Percentiles rank a stretch among this genome's conserved stretches.
These are phyloP conservation scores for Colletotrichum sp. DNA, from an alignment of 2,329 filamentous ascomycete species.

Conservation along the genomic window DNA sequence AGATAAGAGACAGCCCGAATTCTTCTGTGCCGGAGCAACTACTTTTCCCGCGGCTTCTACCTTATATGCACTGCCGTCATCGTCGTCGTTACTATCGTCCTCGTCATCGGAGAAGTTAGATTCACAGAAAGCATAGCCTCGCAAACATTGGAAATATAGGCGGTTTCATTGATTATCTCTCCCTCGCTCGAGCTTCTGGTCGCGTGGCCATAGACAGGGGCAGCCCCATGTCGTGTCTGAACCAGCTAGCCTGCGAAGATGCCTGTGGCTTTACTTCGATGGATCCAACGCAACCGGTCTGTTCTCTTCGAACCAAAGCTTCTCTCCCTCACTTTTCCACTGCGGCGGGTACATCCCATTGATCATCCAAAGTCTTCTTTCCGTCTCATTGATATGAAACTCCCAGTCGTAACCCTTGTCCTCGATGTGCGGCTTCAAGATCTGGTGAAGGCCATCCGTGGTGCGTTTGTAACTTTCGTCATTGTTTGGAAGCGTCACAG, in stretches of 20 bases:
- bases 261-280: not conserved
- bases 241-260: not conserved
- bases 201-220: too few species aligned
- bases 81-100: not conserved
- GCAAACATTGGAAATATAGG: not conserved
- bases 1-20: not conserved
- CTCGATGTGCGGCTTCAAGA: slow-evolving; percentile 41
- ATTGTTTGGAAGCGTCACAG: slow-evolving; percentile 30
- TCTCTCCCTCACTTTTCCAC: slow-evolving; percentile 36
- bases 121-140: not conserved
- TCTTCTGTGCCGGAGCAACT: too few species aligned
- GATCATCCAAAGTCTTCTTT: slow-evolving; percentile 47
- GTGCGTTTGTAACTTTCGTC: slow-evolving; percentile 8
- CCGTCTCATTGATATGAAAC: slow-evolving; percentile 45
- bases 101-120: not conserved
- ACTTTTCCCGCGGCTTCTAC: too few species aligned
- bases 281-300: not conserved
- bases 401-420: slow-evolving; percentile 50
- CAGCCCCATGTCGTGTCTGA: not conserved
- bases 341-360: slow-evolving; percentile 43
- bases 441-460: slow-evolving; percentile 27
- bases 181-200: not conserved
- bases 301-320: slow-evolving; percentile 28
- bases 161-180: not conserved
- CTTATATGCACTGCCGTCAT: too few species aligned